phyloP scores from a whole-genome alignment of 108 stramenopile species.

The Pseudonitzschia multiseries region DNA sequence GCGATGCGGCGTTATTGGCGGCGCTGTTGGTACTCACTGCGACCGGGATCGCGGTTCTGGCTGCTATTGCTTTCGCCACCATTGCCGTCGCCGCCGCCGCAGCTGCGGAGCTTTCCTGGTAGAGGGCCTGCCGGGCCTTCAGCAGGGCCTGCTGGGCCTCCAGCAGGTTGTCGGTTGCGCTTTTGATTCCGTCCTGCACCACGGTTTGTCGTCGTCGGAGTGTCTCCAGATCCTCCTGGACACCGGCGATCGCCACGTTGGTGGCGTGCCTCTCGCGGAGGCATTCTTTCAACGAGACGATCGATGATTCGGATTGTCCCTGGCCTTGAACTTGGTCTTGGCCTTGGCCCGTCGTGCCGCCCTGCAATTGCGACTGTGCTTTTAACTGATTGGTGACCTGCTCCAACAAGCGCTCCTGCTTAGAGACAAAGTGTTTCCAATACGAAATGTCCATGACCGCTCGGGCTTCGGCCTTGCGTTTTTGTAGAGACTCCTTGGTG shows the following conservation, averaged over 20 bases:
- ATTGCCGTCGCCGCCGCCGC: background rate
- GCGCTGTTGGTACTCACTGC: no score
- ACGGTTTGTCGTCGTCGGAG: background rate
- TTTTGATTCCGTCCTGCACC: slow-evolving; percentile 1
- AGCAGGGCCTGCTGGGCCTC: background rate
- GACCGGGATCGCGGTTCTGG: background rate
- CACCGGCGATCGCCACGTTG: background rate
- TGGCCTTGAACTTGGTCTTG: no score
- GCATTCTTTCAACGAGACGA: background rate
- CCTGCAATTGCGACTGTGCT: no score
- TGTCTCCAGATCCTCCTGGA: background rate
- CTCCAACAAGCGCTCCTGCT: slow-evolving; percentile 29
- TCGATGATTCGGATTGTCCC: no score
- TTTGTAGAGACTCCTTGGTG: slow-evolving; percentile 16
- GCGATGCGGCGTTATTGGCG: no score
- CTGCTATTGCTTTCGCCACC: background rate
- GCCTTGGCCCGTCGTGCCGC: background rate
- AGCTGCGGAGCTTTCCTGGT: background rate
- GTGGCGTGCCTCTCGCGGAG: background rate
- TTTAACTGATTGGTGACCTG: slow-evolving; percentile 3
- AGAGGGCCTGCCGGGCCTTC: background rate
- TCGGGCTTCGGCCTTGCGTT: slow-evolving; percentile 27
- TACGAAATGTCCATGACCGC: slow-evolving; percentile 29
- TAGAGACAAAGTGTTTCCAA: slow-evolving; percentile 38
- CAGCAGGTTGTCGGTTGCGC: background rate